Conservation (phyloP, 2,329 filamentous ascomycete genomes). For the Pseudogymnoascus sp. region DNA sequence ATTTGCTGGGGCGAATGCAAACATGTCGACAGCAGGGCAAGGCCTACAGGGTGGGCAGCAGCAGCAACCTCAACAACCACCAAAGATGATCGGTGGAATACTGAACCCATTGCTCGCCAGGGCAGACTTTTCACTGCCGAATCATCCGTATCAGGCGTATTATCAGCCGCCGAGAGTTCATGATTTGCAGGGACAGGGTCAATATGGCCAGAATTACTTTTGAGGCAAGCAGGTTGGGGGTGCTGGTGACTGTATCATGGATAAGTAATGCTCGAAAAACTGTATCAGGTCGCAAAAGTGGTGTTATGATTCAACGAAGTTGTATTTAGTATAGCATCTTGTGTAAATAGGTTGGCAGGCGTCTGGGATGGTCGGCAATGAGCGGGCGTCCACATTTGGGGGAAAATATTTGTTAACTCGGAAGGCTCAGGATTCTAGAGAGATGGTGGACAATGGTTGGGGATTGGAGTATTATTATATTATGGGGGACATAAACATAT, state of each 20-base stretch:
- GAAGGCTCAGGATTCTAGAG: background rate
- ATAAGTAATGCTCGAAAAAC: background rate
- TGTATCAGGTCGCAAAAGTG: background rate
- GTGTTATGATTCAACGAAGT: background rate
- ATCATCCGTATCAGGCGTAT: conserved; percentile 75
- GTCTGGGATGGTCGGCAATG: background rate
- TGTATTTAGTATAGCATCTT: conserved; percentile 7
- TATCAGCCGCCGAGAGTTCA: conserved; percentile 64
- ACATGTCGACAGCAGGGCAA: conserved; percentile 12
- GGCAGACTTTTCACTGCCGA: conserved; percentile 70
- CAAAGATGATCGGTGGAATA: conserved; percentile 40
- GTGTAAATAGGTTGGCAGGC: conserved; percentile 5
- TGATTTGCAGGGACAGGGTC: conserved; percentile 23
- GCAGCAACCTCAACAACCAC: conserved; percentile 20
- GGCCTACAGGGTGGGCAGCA: conserved; percentile 21
- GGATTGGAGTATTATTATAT: background rate
- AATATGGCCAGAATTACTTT: conserved; percentile 19
- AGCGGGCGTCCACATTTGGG: background rate
- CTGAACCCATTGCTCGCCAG: conserved; percentile 64
- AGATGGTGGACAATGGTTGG: background rate
- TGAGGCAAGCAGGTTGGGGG: background rate
- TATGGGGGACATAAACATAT: background rate
- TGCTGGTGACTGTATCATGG: background rate
- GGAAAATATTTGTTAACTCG: background rate
- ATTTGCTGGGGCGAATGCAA: conserved; percentile 13